Conservation (phyloP, 441 rosid genomes). For the Geranium incanum region DNA sequence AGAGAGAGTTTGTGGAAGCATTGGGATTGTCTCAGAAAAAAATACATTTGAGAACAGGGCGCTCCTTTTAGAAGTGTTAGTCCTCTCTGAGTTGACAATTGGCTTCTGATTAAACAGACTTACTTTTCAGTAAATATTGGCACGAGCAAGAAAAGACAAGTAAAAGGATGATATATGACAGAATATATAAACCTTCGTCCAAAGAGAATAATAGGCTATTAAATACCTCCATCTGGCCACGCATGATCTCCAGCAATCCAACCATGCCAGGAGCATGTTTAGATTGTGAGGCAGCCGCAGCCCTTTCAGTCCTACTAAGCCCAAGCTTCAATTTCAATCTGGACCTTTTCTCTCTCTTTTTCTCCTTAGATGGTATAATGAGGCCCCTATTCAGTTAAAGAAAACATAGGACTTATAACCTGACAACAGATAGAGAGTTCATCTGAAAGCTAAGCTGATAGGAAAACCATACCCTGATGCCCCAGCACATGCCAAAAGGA, state of each 20-base stretch:
- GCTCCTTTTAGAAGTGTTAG: too few relatives aligned
- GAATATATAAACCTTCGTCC: not conserved
- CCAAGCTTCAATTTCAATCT: constrained; percentile 87
- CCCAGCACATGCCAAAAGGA: constrained; percentile 92
- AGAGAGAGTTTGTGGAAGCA: too few relatives aligned
- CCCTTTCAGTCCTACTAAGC: constrained; percentile 62
- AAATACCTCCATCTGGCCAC: constrained; percentile 88
- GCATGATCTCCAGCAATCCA: constrained; percentile 79
- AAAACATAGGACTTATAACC: constrained; percentile 2
- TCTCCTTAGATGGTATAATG: constrained; percentile 81
- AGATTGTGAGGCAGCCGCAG: constrained; percentile 36
- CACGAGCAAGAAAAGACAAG: too few relatives aligned
- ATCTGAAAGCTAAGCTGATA: constrained; percentile 14
- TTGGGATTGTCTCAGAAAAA: too few relatives aligned
- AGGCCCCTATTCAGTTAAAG: constrained; percentile 51
- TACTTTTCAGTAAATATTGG: too few relatives aligned
- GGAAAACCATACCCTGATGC: constrained; percentile 65
- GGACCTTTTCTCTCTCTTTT: constrained; percentile 73
- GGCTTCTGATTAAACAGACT: too few relatives aligned
- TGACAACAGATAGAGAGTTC: not conserved
- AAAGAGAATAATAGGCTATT: too few relatives aligned
- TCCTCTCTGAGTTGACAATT: too few relatives aligned
- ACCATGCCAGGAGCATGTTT: constrained; percentile 63
- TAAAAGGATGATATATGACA: not conserved
- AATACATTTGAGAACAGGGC: too few relatives aligned